Evolutionary conservation across 2,329 filamentous ascomycete genomes (phyloP).

Genomic region (Dendrostoma leiphaemia): DNA sequence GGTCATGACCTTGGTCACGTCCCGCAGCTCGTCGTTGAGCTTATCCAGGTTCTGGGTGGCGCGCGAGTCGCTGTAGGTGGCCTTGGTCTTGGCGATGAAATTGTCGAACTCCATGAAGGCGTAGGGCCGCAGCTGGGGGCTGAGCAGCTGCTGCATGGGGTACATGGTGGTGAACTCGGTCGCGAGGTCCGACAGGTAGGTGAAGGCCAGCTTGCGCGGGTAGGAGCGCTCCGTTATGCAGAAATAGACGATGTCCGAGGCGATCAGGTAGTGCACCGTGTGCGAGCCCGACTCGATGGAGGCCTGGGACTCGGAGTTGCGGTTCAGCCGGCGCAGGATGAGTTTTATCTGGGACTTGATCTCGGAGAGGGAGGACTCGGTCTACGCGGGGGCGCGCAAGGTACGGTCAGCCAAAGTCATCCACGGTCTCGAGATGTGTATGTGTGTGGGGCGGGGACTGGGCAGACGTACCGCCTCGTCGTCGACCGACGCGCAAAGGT

Average conservation of each 20-base stretch:
- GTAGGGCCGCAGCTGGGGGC: conserved; percentile 78
- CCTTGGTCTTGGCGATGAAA: conserved; percentile 89
- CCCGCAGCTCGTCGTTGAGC: conserved; percentile 93
- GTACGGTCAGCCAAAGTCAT: no score
- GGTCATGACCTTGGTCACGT: conserved; percentile 99
- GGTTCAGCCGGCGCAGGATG: conserved; percentile 82
- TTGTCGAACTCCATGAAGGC: conserved; percentile 98
- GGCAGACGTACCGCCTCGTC: conserved; percentile 72
- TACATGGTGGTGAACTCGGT: conserved; percentile 90
- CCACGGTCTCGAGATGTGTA: no score
- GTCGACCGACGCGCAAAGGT: conserved; percentile 92
- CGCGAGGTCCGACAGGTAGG: conserved; percentile 90
- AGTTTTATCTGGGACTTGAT: conserved; percentile 90
- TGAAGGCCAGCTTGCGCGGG: conserved; percentile 97
- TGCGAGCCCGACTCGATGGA: conserved; percentile 83
- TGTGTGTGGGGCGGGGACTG: no score
- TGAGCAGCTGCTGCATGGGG: conserved; percentile 68
- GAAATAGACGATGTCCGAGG: conserved; percentile 81
- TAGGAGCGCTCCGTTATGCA: conserved; percentile 93
- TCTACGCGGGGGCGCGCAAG: conserved; percentile 34
- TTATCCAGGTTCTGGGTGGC: conserved; percentile 91
- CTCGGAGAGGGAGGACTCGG: conserved; percentile 75
- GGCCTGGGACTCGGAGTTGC: conserved; percentile 86
- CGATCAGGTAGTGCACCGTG: conserved; percentile 85
- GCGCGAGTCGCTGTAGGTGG: conserved; percentile 89